phyloP scores from a whole-genome alignment of 2,329 filamentous ascomycete species.

The Apiospora malaysiana region DNA sequence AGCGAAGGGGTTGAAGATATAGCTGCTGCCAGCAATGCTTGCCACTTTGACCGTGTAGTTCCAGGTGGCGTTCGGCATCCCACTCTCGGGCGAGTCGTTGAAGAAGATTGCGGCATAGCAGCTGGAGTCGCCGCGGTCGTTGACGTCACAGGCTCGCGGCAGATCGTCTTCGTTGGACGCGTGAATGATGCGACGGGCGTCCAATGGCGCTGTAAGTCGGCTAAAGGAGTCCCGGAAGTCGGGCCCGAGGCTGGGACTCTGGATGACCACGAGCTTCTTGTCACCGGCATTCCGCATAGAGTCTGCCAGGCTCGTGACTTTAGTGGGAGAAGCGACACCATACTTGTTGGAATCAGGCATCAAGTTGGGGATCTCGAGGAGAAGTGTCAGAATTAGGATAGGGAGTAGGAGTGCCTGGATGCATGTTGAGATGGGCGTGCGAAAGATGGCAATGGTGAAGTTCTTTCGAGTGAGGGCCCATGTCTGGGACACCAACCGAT shows the following conservation, averaged over 20 bases:
- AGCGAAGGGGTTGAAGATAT: constrained; percentile 58
- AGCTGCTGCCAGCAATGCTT: constrained; percentile 55
- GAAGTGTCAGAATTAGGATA: constrained; percentile 32
- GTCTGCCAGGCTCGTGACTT: constrained; percentile 31
- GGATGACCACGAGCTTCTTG: constrained; percentile 34
- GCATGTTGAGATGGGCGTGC: constrained; percentile 35
- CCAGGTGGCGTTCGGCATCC: constrained; percentile 55
- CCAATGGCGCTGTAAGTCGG: constrained; percentile 31
- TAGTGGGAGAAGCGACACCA: constrained; percentile 29
- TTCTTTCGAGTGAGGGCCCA: constrained; percentile 37
- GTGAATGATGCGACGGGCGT: constrained; percentile 28
- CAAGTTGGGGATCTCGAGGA: constrained; percentile 37
- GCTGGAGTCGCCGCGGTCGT: constrained; percentile 63
- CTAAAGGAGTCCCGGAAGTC: constrained; percentile 34
- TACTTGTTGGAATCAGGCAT: constrained; percentile 29
- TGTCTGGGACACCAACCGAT: constrained; percentile 31
- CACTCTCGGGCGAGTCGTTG: constrained; percentile 69
- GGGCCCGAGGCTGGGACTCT: constrained; percentile 29
- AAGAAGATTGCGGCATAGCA: constrained; percentile 80
- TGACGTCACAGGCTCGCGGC: constrained; percentile 32
- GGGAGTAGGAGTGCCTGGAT: constrained; percentile 35
- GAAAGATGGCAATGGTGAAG: constrained; percentile 30
- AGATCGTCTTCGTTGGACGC: constrained; percentile 28
- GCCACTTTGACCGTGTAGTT: constrained; percentile 77
- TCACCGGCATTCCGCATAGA: constrained; percentile 26